phyloP scores from a whole-genome alignment of 2,329 filamentous ascomycete species.

The Phaeophleospora eucalypticola region DNA sequence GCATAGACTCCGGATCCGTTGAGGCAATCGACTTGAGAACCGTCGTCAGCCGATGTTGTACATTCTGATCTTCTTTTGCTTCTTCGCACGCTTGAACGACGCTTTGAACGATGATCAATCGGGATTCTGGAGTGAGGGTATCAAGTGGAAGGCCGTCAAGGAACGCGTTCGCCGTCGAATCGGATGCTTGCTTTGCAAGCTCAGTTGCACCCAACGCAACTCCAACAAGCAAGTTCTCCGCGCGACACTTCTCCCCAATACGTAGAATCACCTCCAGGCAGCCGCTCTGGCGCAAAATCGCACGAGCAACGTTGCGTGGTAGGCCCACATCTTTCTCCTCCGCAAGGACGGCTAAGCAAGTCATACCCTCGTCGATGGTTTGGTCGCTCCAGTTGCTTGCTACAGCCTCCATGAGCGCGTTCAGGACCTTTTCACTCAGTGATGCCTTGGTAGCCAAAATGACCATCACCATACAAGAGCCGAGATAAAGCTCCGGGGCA shows the following conservation, averaged over 20 bases:
- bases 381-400: constrained; percentile 71
- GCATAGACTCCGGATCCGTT: background rate
- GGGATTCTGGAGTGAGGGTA: background rate
- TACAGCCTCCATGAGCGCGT: constrained; percentile 85
- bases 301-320: constrained; percentile 65
- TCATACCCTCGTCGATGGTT: constrained; percentile 68
- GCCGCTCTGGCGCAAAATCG: constrained; percentile 60
- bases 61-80: constrained; percentile 2
- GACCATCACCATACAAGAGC: constrained; percentile 85
- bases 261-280: constrained; percentile 58
- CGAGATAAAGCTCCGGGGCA: constrained; percentile 74
- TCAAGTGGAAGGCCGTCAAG: constrained; percentile 2
- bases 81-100: constrained; percentile 1
- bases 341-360: constrained; percentile 75
- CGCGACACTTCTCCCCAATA: constrained; percentile 60
- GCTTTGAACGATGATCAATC: background rate
- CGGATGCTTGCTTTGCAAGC: constrained; percentile 27
- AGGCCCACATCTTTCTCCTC: constrained; percentile 71
- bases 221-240: constrained; percentile 69
- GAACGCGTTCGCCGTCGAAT: constrained; percentile 7
- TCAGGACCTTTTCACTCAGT: constrained; percentile 74
- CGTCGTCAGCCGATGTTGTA: background rate
- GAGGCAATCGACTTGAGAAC: background rate
- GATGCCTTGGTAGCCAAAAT: constrained; percentile 79
- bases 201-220: constrained; percentile 64